phyloP scores from a whole-genome alignment of 495 filamentous ascomycete species.

The Podospora bellae-mahoneyi region DNA sequence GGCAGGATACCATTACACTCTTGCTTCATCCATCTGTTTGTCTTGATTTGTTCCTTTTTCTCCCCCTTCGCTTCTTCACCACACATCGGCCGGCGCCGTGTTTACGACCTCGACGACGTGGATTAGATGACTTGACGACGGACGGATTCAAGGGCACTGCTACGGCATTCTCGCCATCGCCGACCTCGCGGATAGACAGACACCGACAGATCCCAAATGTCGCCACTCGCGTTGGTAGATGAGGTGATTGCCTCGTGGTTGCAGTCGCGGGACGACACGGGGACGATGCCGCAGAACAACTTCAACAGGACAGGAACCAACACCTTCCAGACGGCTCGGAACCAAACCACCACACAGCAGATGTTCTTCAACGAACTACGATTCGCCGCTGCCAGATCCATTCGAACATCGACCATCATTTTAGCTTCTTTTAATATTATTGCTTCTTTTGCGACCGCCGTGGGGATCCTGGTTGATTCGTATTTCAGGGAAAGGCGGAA shows the following conservation, averaged over 20 bases:
- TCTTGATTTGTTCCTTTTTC: conserved; percentile 20
- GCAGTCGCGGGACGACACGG: conserved; percentile 40
- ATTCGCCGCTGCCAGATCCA: conserved; percentile 45
- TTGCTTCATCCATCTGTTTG: conserved; percentile 28
- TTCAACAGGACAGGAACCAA: conserved; percentile 24
- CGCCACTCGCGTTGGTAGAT: conserved; percentile 31
- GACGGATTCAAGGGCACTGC: conserved; percentile 36
- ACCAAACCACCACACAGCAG: conserved; percentile 27
- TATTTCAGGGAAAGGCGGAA: conserved; percentile 40
- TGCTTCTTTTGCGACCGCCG: conserved; percentile 44
- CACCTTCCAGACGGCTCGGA: conserved; percentile 38
- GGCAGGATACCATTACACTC: conserved; percentile 28
- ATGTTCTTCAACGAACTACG: conserved; percentile 42
- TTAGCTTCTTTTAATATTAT: conserved; percentile 48
- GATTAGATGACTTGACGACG: conserved; percentile 49
- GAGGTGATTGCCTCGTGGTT: conserved; percentile 39
- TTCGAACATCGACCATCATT: conserved; percentile 48
- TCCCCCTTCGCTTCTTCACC: conserved; percentile 28
- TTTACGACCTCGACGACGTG: conserved; percentile 33
- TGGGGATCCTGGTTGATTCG: conserved; percentile 44
- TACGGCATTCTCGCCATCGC: conserved; percentile 46
- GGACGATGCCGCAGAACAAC: conserved; percentile 21
- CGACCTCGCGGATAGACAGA: conserved; percentile 33
- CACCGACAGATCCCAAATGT: conserved; percentile 32
- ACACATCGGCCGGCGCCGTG: conserved; percentile 32